Base-by-base conservation (phyloP, 768 basidiomycete species). In the Russula emetica region DNA sequence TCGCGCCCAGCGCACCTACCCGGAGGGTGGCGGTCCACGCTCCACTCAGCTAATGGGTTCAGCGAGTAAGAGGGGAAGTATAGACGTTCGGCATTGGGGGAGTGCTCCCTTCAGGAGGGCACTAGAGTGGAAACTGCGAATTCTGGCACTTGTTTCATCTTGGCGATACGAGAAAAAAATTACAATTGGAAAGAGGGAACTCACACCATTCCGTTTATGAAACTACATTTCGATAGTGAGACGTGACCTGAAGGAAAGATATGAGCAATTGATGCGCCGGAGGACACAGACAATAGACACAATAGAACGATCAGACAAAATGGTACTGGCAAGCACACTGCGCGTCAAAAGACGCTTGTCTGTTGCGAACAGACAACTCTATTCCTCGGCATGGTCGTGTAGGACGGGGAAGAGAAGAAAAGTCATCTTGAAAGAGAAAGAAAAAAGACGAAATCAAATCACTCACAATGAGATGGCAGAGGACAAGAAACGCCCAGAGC, bases 381-480 rank as follows among this genome's bases (percentile, higher is more conserved):
- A 74, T 83, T 79, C 74, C 87, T 89, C 88, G 84, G 79, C 89
- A 90, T 85, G 83, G 89, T 90, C 88, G 88, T 86, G 72, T 90
- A 90, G 76, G 88, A 86, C 87, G 88, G 88, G 88, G 88, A 90
- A 90, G 87, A 90, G 88, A 90, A 90, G 82, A 80, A 80, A 80
- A 83, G 34, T 86, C 87, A 88, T 88, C 86, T 55, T 44, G 53
- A 30, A 55, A 59, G 20, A 30, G 32, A 30, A 34, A 30, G 10
- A 24, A 65, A 30, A 66, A 63, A 32, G 58, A 22, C 22, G 3
- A 28, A 16, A 28, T n/a, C 1, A n/a, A 47, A 20, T 38, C 36
- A 58, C 61, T 57, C n/a, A 49, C 32, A 10, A 38, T 14, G 9
- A 1, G 4, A 40, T 36, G 18, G 10, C 38, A 57, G 38, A 55